Conservation (phyloP, 2,329 filamentous ascomycete species). For the Cladosporium sp. region DNA sequence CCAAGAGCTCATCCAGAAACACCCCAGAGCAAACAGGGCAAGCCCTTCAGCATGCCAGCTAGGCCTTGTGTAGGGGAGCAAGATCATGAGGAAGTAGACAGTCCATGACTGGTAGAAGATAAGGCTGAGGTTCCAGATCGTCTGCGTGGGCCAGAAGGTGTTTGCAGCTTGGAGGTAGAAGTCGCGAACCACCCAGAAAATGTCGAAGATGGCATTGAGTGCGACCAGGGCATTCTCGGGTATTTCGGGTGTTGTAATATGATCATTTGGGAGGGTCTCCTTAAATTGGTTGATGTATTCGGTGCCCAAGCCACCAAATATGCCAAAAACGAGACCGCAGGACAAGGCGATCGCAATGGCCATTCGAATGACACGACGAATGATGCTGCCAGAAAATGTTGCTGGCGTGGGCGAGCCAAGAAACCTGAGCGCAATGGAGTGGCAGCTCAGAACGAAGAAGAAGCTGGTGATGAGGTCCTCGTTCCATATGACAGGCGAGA, state of each 20-base stretch:
- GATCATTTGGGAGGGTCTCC: conserved; percentile 39
- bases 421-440: conserved; percentile 46
- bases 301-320: conserved; percentile 37
- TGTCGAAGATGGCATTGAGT: conserved; percentile 49
- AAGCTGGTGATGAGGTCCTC: conserved; percentile 47
- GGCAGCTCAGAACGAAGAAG: conserved; percentile 49
- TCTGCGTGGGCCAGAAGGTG: conserved; percentile 46
- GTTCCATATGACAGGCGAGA: conserved; percentile 50
- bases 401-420: conserved; percentile 38
- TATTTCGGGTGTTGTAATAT: conserved; percentile 34
- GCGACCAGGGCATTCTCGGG: conserved; percentile 44
- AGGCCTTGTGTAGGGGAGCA: conserved; percentile 45
- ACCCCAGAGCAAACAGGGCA: conserved; percentile 30
- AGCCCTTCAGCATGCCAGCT: conserved; percentile 43
- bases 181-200: conserved; percentile 47
- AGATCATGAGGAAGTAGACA: conserved; percentile 51
- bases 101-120: conserved; percentile 51
- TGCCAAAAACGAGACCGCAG: conserved; percentile 42
- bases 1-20: conserved; percentile 35
- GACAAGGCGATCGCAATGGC: conserved; percentile 44
- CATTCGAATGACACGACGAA: conserved; percentile 45
- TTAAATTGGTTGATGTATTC: conserved; percentile 43
- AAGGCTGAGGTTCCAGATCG: conserved; percentile 48
- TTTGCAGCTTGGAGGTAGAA: conserved; percentile 44
- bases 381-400: conserved; percentile 42